A percentile compares a stretch with the other conserved stretches of the same genome.
Evolutionary conservation across 371 early-diverging fungal species (phyloP).

Genomic region (Mycotypha africana): DNA sequence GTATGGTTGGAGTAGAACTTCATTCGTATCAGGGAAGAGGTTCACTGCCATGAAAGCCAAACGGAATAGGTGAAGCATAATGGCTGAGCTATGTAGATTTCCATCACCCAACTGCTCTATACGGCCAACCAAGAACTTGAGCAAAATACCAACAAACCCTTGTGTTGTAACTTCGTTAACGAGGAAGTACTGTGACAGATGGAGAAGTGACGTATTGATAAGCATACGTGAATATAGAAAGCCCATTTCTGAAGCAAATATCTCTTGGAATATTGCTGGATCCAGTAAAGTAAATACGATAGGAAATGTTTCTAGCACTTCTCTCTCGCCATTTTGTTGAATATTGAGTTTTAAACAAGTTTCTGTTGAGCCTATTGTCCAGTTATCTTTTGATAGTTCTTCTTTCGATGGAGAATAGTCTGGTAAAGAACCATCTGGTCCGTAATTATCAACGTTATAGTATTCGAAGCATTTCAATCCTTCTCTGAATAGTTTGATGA

Average conservation of each 20-base stretch:
- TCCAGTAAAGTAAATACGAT: constrained; percentile 84
- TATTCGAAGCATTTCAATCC: constrained; percentile 88
- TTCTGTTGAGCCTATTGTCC: constrained; percentile 27
- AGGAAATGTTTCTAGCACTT: constrained; percentile 88
- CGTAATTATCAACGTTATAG: constrained; percentile 70
- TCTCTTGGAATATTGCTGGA: constrained; percentile 92
- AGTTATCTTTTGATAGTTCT: constrained; percentile 19
- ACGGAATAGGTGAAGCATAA: constrained; percentile 89
- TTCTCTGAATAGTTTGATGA: constrained; percentile 73
- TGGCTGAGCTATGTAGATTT: constrained; percentile 69
- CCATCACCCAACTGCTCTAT: constrained; percentile 80
- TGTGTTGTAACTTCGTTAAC: constrained; percentile 74
- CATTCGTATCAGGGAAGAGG: constrained; percentile 89
- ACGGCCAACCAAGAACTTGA: constrained; percentile 76
- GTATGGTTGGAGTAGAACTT: constrained; percentile 86
- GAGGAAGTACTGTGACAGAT: constrained; percentile 88
- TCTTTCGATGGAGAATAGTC: constrained; percentile 15
- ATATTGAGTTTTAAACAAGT: constrained; percentile 40
- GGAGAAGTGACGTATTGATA: constrained; percentile 73
- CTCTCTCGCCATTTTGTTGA: constrained; percentile 72
- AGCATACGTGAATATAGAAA: constrained; percentile 83
- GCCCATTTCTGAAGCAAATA: constrained; percentile 85
- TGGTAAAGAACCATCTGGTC: constrained; percentile 43
- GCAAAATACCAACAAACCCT: constrained; percentile 74
- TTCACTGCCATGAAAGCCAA: constrained; percentile 92